Base-by-base conservation (phyloP, 1,284 basidiomycete genomes). In the Malassezia arunalokei region DNA sequence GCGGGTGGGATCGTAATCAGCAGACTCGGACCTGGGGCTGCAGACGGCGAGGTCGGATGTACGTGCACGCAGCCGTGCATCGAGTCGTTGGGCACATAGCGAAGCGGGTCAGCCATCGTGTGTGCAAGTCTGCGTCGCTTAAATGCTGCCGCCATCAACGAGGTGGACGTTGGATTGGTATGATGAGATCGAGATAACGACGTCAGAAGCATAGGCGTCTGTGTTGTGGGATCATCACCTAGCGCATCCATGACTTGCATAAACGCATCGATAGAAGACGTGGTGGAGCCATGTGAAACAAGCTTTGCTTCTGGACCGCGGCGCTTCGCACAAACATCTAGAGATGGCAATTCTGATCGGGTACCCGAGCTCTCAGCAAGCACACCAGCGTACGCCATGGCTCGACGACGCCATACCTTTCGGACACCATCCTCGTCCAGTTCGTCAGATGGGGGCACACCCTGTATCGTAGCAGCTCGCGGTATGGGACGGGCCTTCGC, bases 51-150 rank as follows among this genome's bases (percentile, higher is more conserved):
- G 2, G 63, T 49, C 15, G 68, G 68, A 24, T 62, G 58, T 9
- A 58, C 64, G 35, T 56, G 30, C 11, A 68, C 62, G 12, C 60
- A 58, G 3, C 61, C 68, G 30, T 65, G 65, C 42, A 70, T 42
- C 41, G 62, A 67, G 49, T 70, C 68, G 47, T 57, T 60, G 3
- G 68, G 68, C 29, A 56, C 44, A 27, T 62, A 70, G 6, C 65
- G 59, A 30, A 51, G 52, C n/a, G 65, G 53, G 41, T 70, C 66
- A 3, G 64, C 62, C 32, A 70, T 28, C 9, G 58, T 52, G 32
- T 59, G 58, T 14, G 68, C 68, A n/a, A 70, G 44, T 24, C 60
- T 47, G 4, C 65, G 58, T 12, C 68, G 56, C 35, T 68, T 66
- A 6, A 48, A 53, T n/a, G 58, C 51, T 3, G 60, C 58, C 28